These are phyloP conservation scores for Pontederia paniculata DNA, from an alignment of 176 grass and related monocot genomes.

Conservation along the genomic window DNA sequence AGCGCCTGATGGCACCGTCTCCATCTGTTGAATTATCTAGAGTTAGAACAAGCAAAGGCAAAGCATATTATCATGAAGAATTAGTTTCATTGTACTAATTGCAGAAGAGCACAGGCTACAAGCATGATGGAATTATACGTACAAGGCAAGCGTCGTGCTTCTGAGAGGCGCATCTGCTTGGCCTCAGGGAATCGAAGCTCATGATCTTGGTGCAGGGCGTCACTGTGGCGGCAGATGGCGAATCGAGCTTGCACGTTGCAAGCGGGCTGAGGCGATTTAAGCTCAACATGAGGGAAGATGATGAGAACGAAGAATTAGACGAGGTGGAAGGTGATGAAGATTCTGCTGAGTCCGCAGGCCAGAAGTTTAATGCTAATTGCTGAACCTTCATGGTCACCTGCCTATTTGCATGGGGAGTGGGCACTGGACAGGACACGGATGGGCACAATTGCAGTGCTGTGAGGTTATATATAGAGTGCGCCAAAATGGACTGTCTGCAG, in stretches of 20 bases:
- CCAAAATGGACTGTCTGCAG: background rate
- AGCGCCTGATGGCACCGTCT: constrained; percentile 30
- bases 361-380: constrained; percentile 27
- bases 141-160: constrained; percentile 1
- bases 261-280: constrained; percentile 29
- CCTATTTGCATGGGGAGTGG: background rate
- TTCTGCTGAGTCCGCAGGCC: background rate
- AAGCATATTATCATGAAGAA: background rate
- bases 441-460: background rate
- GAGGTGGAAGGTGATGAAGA: constrained; percentile 17
- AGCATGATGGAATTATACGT: constrained; percentile 29
- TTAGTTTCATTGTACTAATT: too few species aligned
- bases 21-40: constrained; percentile 19
- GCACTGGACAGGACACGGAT: background rate
- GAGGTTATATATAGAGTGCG: background rate
- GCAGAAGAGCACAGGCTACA: too few species aligned
- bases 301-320: constrained; percentile 4
- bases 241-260: constrained; percentile 20
- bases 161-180: background rate
- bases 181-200: constrained; percentile 5
- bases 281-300: constrained; percentile 7
- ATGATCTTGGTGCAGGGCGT: constrained; percentile 1
- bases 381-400: constrained; percentile 43
- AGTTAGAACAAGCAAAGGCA: background rate
- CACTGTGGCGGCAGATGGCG: background rate